Percentiles rank a stretch among this genome's conserved stretches.
Conservation (phyloP, 345 rosid genomes). For the Heritiera fomes region DNA sequence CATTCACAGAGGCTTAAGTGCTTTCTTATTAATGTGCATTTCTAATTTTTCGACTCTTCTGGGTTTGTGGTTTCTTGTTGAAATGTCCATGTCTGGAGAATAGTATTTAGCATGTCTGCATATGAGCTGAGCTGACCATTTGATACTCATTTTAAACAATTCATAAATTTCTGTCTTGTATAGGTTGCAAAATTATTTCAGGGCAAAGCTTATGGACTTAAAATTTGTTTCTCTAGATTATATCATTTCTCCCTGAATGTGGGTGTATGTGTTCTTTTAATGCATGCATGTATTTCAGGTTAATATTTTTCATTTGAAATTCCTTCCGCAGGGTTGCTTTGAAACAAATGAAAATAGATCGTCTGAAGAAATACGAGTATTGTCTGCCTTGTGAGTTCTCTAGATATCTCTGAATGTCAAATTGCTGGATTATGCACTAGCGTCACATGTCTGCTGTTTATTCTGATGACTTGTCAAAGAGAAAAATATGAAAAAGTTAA, state of each 20-base stretch:
- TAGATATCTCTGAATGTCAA: slow-evolving; percentile 14
- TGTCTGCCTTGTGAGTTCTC: slow-evolving; percentile 93
- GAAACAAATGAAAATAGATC: slow-evolving; percentile 85
- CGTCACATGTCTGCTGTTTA: background rate
- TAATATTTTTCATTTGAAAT: slow-evolving; percentile 12
- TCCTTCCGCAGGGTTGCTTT: slow-evolving; percentile 75
- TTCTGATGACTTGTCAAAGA: background rate
- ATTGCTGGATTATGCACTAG: slow-evolving; percentile 7
- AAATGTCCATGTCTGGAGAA: background rate
- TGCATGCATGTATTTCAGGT: background rate
- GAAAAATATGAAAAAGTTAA: background rate
- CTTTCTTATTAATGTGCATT: background rate
- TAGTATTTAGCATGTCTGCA: background rate
- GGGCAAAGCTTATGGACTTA: background rate
- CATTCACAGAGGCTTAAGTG: background rate
- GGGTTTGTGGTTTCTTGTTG: background rate
- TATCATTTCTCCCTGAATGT: background rate
- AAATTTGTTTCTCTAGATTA: background rate
- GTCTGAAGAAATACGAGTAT: slow-evolving; percentile 83
- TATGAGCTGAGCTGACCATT: background rate
- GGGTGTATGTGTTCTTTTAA: background rate
- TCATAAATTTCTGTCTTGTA: background rate
- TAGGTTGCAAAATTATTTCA: background rate
- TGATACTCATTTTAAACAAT: background rate
- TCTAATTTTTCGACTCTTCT: background rate